phyloP scores from a whole-genome alignment of 495 filamentous ascomycete species.

The Podospora fimiseda region DNA sequence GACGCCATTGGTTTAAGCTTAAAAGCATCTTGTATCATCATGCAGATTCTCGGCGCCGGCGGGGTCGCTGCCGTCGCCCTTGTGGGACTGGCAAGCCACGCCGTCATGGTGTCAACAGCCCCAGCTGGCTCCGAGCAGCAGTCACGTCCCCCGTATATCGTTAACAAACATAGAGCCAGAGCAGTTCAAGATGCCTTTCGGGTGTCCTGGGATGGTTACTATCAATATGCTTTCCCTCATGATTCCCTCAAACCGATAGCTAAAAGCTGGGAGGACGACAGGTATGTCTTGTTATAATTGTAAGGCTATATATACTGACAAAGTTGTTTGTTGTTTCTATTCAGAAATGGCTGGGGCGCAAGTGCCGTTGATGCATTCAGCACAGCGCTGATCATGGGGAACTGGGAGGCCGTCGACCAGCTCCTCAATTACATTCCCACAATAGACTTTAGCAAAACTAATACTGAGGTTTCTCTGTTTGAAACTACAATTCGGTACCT shows the following conservation, averaged over 20 bases:
- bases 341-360: conserved; percentile 82
- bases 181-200: conserved; percentile 71
- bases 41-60: conserved; percentile 3
- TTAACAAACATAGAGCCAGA: conserved; percentile 40
- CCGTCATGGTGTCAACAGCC: neutral
- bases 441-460: conserved; percentile 62
- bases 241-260: conserved; percentile 68
- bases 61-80: neutral
- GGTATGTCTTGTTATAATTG: conserved; percentile 54
- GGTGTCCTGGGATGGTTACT: conserved; percentile 76
- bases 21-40: neutral
- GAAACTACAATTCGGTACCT: conserved; percentile 90
- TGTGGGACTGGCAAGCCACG: neutral
- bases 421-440: conserved; percentile 63
- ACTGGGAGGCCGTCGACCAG: conserved; percentile 56
- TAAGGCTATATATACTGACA: too few relatives aligned
- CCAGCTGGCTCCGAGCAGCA: neutral
- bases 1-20: neutral
- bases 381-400: conserved; percentile 73
- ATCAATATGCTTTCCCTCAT: conserved; percentile 69
- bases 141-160: conserved; percentile 17
- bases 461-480: conserved; percentile 62
- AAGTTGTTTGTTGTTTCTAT: neutral
- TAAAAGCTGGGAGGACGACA: conserved; percentile 60
- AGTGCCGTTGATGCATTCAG: conserved; percentile 76